phyloP scores from a whole-genome alignment of 345 rosid genomes.

The Carallia brachiata region DNA sequence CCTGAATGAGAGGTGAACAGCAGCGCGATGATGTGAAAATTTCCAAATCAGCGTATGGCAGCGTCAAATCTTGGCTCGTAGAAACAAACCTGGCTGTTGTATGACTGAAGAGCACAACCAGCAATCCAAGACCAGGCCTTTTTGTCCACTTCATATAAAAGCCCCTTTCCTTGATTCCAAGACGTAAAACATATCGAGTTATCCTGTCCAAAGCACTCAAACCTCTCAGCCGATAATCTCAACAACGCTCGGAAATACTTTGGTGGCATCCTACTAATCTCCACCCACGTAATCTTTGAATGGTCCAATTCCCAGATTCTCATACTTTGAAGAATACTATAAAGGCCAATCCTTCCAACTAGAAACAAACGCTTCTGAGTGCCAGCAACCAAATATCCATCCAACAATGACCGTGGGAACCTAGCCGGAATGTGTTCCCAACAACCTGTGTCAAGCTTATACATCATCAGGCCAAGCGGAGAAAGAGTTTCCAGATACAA shows the following conservation, averaged over 20 bases:
- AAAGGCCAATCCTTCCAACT: slow-evolving; percentile 91
- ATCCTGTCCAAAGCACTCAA: slow-evolving; percentile 97
- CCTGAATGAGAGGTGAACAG: background rate
- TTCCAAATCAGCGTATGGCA: slow-evolving; percentile 35
- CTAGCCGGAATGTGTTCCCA: slow-evolving; percentile 97
- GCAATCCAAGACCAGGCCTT: slow-evolving; percentile 96
- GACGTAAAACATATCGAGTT: slow-evolving; percentile 92
- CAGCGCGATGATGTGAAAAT: background rate
- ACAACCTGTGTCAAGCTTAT: slow-evolving; percentile 64
- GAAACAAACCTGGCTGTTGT: slow-evolving; percentile 88
- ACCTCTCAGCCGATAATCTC: slow-evolving; percentile 92
- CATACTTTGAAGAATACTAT: slow-evolving; percentile 93
- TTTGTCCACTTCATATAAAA: slow-evolving; percentile 84
- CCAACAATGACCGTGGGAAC: slow-evolving; percentile 87
- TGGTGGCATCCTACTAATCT: slow-evolving; percentile 93
- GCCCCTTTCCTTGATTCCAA: slow-evolving; percentile 98
- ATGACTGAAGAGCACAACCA: slow-evolving; percentile 95
- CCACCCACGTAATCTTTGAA: slow-evolving; percentile 72
- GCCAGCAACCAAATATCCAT: slow-evolving; percentile 95
- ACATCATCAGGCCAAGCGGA: slow-evolving; percentile 95
- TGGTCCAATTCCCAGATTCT: slow-evolving; percentile 97
- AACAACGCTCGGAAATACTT: slow-evolving; percentile 81
- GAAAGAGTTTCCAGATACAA: slow-evolving; percentile 92
- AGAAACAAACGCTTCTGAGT: slow-evolving; percentile 84
- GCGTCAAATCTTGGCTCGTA: slow-evolving; percentile 98